Conservation (phyloP, 805 yeast species). For the Starmerella davenportii region DNA sequence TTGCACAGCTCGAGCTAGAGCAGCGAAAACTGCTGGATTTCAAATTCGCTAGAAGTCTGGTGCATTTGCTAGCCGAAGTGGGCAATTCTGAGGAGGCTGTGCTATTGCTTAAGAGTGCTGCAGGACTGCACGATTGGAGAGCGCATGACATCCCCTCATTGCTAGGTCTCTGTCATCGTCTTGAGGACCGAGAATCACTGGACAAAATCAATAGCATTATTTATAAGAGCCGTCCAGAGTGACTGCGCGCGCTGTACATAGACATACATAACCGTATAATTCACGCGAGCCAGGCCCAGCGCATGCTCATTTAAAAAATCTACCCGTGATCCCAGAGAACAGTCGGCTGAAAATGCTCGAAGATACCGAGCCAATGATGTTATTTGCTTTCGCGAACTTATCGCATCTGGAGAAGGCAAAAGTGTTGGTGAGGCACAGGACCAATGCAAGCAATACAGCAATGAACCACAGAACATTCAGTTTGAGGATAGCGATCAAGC, state of each 20-base stretch:
- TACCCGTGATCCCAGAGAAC: constrained; percentile 7
- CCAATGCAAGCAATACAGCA: constrained; percentile 39
- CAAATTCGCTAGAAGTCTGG: constrained; percentile 57
- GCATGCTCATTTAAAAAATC: constrained; percentile 7
- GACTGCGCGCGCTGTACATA: neutral
- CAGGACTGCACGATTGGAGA: constrained; percentile 53
- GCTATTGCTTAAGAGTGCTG: constrained; percentile 47
- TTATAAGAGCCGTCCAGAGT: neutral
- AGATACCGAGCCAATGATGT: constrained; percentile 28
- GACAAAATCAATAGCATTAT: constrained; percentile 3
- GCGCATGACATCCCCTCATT: constrained; percentile 30
- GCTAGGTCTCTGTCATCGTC: constrained; percentile 24
- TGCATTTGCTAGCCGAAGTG: constrained; percentile 36
- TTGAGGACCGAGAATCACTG: constrained; percentile 28
- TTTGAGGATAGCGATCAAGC: constrained; percentile 58
- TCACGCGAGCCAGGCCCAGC: too few species aligned
- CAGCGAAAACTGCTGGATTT: constrained; percentile 36
- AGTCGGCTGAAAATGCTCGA: constrained; percentile 12
- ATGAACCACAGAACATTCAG: constrained; percentile 44
- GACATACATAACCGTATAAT: too few species aligned
- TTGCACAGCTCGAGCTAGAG: constrained; percentile 26
- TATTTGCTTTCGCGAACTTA: constrained; percentile 72
- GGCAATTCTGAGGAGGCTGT: constrained; percentile 51
- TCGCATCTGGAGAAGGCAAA: constrained; percentile 86
- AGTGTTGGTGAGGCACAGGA: constrained; percentile 63